These are phyloP conservation scores for Astrothelium macrocarpum DNA, from an alignment of 495 filamentous ascomycete species.

Conservation along the genomic window DNA sequence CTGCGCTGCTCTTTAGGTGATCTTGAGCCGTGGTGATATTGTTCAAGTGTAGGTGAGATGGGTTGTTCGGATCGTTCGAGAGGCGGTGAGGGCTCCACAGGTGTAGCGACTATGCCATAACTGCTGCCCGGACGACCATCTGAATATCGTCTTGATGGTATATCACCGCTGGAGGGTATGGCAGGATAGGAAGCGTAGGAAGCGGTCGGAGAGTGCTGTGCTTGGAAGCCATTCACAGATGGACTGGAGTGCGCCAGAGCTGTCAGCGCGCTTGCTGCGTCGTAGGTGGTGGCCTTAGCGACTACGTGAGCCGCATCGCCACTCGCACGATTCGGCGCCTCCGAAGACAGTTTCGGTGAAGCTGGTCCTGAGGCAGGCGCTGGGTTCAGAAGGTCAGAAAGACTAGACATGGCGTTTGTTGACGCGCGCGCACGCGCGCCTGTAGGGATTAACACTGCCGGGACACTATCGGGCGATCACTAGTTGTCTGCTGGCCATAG, in stretches of 20 bases:
- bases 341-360: constrained; percentile 8
- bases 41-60: constrained; percentile 31
- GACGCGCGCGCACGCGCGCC: background rate
- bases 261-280: constrained; percentile 29
- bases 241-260: constrained; percentile 17
- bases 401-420: constrained; percentile 8
- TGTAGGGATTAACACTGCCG: background rate
- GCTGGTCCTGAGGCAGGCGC: constrained; percentile 11
- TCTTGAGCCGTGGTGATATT: constrained; percentile 31
- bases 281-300: constrained; percentile 20
- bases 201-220: background rate
- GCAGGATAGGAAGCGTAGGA: constrained; percentile 6
- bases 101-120: constrained; percentile 12
- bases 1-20: constrained; percentile 30
- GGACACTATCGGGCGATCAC: background rate
- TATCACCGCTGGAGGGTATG: background rate
- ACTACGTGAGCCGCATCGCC: constrained; percentile 5
- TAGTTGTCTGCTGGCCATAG: background rate
- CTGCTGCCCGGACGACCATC: constrained; percentile 22
- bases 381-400: constrained; percentile 24
- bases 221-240: constrained; percentile 4
- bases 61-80: constrained; percentile 15
- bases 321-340: constrained; percentile 5
- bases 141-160: constrained; percentile 1
- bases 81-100: constrained; percentile 27